Percentiles rank a stretch among this genome's conserved stretches.
These are phyloP conservation scores for Aspergillus baeticus DNA, from an alignment of 495 filamentous ascomycete genomes.

Conservation along the genomic window DNA sequence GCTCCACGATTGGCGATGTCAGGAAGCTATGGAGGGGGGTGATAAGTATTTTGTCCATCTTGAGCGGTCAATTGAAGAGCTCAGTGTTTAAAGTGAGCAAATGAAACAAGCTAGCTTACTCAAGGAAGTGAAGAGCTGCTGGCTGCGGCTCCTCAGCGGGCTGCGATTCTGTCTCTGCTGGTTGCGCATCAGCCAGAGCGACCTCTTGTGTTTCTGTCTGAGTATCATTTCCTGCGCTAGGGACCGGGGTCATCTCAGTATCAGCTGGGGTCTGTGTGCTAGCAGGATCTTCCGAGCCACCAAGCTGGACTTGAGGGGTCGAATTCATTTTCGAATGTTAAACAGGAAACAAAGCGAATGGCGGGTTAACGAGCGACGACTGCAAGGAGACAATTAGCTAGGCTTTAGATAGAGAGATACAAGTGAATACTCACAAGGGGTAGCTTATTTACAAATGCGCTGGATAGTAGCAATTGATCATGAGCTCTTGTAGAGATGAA, in stretches of 20 bases:
- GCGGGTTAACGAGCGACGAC: background rate
- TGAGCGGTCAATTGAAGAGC: too few species aligned
- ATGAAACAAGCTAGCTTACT: constrained; percentile 25
- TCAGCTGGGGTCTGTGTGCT: constrained; percentile 17
- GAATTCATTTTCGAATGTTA: constrained; percentile 21
- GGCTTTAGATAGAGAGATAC: background rate
- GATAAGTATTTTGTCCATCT: background rate
- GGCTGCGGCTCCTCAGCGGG: constrained; percentile 14
- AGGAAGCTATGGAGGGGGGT: constrained; percentile 44
- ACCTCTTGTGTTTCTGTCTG: constrained; percentile 19
- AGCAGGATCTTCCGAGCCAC: constrained; percentile 9
- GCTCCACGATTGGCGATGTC: constrained; percentile 74
- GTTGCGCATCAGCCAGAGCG: constrained; percentile 22
- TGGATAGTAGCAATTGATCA: too few species aligned
- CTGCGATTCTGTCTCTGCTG: constrained; percentile 19
- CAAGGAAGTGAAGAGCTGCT: constrained; percentile 29
- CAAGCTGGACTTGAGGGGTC: constrained; percentile 25
- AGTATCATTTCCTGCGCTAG: constrained; percentile 11
- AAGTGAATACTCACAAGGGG: too few species aligned
- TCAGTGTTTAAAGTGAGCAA: too few species aligned
- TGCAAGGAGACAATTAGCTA: background rate
- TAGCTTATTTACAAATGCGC: too few species aligned
- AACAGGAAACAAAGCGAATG: background rate
- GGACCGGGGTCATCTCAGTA: constrained; percentile 23
- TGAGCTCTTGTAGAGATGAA: too few species aligned